Base-by-base conservation (phyloP, 225 moss, liverwort and hornwort species). In the Marchantia polymorpha region DNA sequence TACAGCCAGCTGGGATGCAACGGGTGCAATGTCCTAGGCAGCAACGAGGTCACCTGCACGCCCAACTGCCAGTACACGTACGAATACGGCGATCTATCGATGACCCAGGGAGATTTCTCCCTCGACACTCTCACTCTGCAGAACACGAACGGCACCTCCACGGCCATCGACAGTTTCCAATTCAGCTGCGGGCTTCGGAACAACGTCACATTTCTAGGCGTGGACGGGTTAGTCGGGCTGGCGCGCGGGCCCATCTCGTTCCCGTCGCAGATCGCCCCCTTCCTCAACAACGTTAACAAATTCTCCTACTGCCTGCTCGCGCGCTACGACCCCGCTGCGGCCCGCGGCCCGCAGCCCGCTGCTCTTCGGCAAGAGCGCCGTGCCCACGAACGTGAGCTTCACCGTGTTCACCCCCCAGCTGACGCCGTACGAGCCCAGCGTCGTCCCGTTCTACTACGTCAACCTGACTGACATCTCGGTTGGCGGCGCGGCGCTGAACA, bases 111-210 rank as follows among this genome's bases (percentile, higher is more conserved):
- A 5, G 67, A 80, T 23, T 79, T 72, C 14, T 75, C 84, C 0
- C 2, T 52, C n/a, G 88, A 88, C 11, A 84, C 86, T 0, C 50
- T 88, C 16, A 84, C 79, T 7, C 78, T 88, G 0, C 52, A 14
- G 9, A 8, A 15, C 66, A 25, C 25, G 19, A 27, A 27, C 47
- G 83, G 52, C 3, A 46, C 64, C 8, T 1, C 61, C 6, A 74
- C 27, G 19, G 14, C 47, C 6, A 8, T 90, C 11, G 20, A 56
- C 7, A 0, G 31, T 0, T 79, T 90, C 60, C 19, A 54, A 12
- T 90, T 90, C 59, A 86, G 90, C 5, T 86, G 88, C 13, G 88
- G 88, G 27, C 76, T 69, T 17, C 64, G 67, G 6, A 77, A 77
- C 50, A 20, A 75, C 14, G 84, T 81, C 7, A 73, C 85, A 0